Base-by-base conservation (phyloP, 2,329 filamentous ascomycete species). In the Talaromyces sp. region DNA sequence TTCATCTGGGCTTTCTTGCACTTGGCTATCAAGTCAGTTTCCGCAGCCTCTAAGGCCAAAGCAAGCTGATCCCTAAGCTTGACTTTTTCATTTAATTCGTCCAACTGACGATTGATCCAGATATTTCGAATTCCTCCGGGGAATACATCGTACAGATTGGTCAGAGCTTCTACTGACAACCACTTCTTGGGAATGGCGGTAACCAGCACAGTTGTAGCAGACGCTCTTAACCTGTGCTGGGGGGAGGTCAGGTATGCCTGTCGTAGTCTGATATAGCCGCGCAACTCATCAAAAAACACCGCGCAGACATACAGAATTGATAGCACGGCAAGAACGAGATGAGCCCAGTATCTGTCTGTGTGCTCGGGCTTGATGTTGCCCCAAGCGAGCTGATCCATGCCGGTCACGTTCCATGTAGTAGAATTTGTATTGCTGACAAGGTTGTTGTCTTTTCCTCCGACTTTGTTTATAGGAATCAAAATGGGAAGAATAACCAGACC, bases 171-270 rank as follows among this genome's bases (percentile, higher is more conserved):
- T 58, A 92, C 86, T 2, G 86, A 92, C 8, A 96, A 86, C 95
- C 95, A 99, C 73, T 96, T 96, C 47, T 86, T 82, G 1, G 95
- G 95, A 60, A 99, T 97, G 11, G 90, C 90, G 68, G 90, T 95
- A 61, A 99, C 93, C 6, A 99, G 84, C 56, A 99, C 94, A 0
- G 95, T 99, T 6, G 94, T 99, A 1, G 95, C 94, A 16, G 94
- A 98, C 19, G 95, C 95, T 54, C 92, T 88, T 19, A 99, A 85
- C 22, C 95, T 91, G 78, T 99, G 95, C 76, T 98, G 92, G 2
- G 95, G 94, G 63, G 93, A 95, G 0, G 95, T 98, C 65, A 99
- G 83, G 72, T 96, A 97, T 62, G 96, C 92, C 77, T 99, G 95
- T 68, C 95, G 90, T 59, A 99, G 86, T 70, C 96, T 93, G 76